Evolutionary conservation across 176 grass and related monocot genomes (phyloP), one percentile per base, ranked within the genome.

Genomic region (Coix lacrymajobi): DNA sequence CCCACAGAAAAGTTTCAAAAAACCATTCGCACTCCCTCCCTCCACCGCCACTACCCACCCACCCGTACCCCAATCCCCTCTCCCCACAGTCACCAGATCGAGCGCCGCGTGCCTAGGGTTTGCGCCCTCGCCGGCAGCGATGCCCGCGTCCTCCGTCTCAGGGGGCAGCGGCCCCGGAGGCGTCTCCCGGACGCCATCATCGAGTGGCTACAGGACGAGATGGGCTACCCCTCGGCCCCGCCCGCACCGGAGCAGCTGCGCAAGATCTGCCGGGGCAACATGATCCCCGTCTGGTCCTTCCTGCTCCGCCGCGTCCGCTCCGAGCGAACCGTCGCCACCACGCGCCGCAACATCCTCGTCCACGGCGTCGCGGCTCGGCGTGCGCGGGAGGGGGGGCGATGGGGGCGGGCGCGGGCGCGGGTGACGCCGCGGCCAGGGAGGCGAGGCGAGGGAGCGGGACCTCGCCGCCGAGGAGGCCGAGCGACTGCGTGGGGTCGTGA

Each of bases 241-340:
- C 93, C 93, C 7, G 85, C 96, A 2, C 79, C 89, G 26, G 96
- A 99, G 16, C 96, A 96, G 83, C 89, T 99, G 6, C 96, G 91
- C 87, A 99, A 99, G 93, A 99, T 99, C 96, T 99, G 96, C 89
- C 91, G 96, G 49, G 96, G 96, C 61, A 99, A 99, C 85, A 99
- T 99, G 96, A 89, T 96, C 80, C 96, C 93, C 25, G 80, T 96
- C 40, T 96, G 96, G 96, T 85, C 85, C 68, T 99, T 99, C 91
- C 96, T 99, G 38, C 85, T 96, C 83, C 91, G 87, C 71, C 87
- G 96, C 16, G 93, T 99, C 83, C 93, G 93, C 66, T 99, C 96
- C 28, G 96, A 99, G 89, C 89, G 85, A 41, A 99, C 96, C 65
- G 91, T 93, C 74, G 88, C 89, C 49, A 99, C 93, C 1, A 93